Percentiles rank a stretch among this genome's conserved stretches.
Evolutionary conservation across 1,284 basidiomycete species (phyloP).

Genomic region (Sanghuangporus baumii): DNA sequence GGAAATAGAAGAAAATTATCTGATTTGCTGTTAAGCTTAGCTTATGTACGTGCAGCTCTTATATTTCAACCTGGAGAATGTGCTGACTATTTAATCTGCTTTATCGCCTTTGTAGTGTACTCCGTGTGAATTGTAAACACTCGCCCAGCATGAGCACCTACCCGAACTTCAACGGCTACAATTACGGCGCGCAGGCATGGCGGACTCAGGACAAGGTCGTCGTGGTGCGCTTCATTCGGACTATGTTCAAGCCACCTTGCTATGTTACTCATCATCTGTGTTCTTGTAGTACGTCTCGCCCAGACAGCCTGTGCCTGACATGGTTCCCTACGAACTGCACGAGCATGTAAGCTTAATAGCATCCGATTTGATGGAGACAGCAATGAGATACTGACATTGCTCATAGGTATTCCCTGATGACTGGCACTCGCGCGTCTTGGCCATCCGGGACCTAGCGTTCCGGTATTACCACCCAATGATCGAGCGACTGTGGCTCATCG

Average conservation of each 20-base stretch:
- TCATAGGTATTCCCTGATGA: constrained; percentile 38
- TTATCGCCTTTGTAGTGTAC: background rate
- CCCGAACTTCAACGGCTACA: constrained; percentile 12
- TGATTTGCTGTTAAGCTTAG: too few relatives aligned
- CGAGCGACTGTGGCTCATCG: constrained; percentile 39
- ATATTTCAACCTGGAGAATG: background rate
- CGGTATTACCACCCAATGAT: constrained; percentile 41
- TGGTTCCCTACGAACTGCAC: constrained; percentile 33
- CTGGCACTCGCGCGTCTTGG: constrained; percentile 40
- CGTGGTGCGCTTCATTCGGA: constrained; percentile 3
- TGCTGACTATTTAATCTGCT: background rate
- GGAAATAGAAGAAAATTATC: too few relatives aligned
- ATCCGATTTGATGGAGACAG: background rate
- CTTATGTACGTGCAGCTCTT: background rate
- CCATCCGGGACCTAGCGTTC: constrained; percentile 34
- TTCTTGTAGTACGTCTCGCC: constrained; percentile 30
- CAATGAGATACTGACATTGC: background rate
- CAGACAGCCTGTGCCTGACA: constrained; percentile 24
- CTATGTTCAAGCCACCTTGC: background rate
- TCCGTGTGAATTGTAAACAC: background rate
- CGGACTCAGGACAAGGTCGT: constrained; percentile 13
- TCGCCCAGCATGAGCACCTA: constrained; percentile 5
- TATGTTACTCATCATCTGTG: background rate
- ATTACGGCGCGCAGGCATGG: constrained; percentile 5
- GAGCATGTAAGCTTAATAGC: constrained; percentile 23